Base-by-base conservation (phyloP, 495 filamentous ascomycete genomes). In the Xylaria acuta region DNA sequence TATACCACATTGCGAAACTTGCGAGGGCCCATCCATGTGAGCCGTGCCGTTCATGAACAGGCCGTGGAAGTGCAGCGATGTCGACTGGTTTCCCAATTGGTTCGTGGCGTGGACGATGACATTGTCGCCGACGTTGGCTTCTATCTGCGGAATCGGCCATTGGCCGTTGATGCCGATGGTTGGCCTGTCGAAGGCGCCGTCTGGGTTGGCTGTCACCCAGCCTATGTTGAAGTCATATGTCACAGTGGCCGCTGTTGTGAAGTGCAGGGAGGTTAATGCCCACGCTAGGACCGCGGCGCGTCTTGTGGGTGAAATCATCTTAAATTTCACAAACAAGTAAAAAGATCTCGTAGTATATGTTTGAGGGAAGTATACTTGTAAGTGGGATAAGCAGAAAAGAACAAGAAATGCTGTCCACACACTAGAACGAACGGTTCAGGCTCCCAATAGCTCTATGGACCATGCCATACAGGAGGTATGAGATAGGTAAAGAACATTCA, bases 161-260 rank as follows among this genome's bases (percentile, higher is more conserved):
- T 93, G 82, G 1, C 87, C 89, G 77, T 97, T 97, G 84, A 96
- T 93, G 54, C 92, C 92, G 76, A 97, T 94, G 6, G 88, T 88
- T 49, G 88, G 87, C 16, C 93, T 86, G 1, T 88, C 85, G 27
- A 87, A 87, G 49, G 87, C 77, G 20, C 91, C 92, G 81, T 97
- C 94, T 4, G 94, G 94, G 76, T 94, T 95, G 11, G 91, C 89
- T 36, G 83, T 90, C 7, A 94, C 90, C 94, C 94, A 97, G 38
- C 87, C 86, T 71, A 95, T 86, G 76, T 92, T 91, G 82, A 92
- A 97, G 79, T 97, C 86, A 77, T 93, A 92, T 32, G 86, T 90
- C 67, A 94, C 88, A 3, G 89, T 92, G 45, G 88, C 91, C 43
- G 84, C 83, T 43, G 80, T 67, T n/a, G 80, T 75, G 27, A 80